Evolutionary conservation across 331 rosid species (phyloP), one percentile per base, ranked within the genome.

Genomic region (Ulmus americana): DNA sequence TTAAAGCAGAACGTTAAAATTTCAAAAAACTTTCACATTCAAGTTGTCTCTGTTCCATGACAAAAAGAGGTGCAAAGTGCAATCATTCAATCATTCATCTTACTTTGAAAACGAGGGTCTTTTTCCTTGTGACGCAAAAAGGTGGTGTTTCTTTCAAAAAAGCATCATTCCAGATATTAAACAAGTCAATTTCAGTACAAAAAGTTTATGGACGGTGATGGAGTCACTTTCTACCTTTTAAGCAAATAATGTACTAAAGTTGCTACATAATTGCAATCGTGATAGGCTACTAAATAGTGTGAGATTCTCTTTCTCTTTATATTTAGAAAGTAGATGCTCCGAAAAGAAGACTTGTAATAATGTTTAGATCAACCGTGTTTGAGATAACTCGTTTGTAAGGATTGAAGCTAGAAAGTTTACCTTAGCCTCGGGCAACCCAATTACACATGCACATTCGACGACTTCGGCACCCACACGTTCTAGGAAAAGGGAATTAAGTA

Each of bases 361-460:
- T 22, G 12, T 22, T n/a, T 6, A 11, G 51, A 9, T 55, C 42
- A 55, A 55, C 15, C 18, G 39, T 44, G 43, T 58, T 18, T 61
- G 46, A 42, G 22, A 15, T 45, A 52, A 49, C 12, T 22, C 44
- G 42, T 64, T 44, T 61, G 22, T 10, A 40, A 53, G 7, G 65
- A 58, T 55, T 67, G 40, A 63, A 63, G 58, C 46, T 52, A 62
- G 4, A 28, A 28, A 28, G 4, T 28, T 28, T 85, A 91, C 97
- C 95, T 89, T 87, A 20, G 67, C 90, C 71, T 90, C 95, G 7
- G 91, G 99, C 76, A 94, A 82, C 55, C 99, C 99, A n/a, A 94
- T 69, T 20, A 94, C 99, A 62, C 99, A 94, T 4, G 88, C 99
- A 69, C 99, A 94, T 79, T 94, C 99, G 38, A 90, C 87, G 5